Evolutionary conservation across 2,329 filamentous ascomycete species (phyloP).

Genomic region (Phoma herbarum): DNA sequence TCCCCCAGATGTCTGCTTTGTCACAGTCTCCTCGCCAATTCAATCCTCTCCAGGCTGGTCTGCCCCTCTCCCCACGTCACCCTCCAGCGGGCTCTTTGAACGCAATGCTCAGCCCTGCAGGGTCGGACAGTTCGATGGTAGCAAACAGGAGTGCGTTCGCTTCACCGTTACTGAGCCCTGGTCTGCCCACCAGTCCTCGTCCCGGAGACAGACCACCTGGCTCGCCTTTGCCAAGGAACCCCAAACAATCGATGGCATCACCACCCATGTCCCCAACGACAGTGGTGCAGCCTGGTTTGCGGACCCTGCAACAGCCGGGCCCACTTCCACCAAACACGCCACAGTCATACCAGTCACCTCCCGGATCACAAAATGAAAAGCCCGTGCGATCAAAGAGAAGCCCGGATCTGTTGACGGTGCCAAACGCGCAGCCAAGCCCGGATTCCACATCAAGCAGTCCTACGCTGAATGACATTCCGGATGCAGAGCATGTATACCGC

Average conservation of each 20-base stretch:
- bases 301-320: slow-evolving; percentile 76
- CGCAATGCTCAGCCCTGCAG: slow-evolving; percentile 61
- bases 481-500: slow-evolving; percentile 68
- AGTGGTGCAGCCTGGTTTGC: slow-evolving; percentile 70
- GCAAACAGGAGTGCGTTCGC: slow-evolving; percentile 53
- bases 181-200: slow-evolving; percentile 69
- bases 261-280: slow-evolving; percentile 73
- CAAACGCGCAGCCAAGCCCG: slow-evolving; percentile 46
- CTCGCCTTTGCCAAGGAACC: slow-evolving; percentile 66
- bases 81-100: slow-evolving; percentile 50
- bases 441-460: slow-evolving; percentile 43
- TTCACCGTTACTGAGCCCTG: slow-evolving; percentile 66
- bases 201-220: slow-evolving; percentile 67
- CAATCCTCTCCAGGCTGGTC: slow-evolving; percentile 42
- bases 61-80: slow-evolving; percentile 51
- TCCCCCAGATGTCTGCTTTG: slow-evolving; percentile 29
- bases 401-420: slow-evolving; percentile 41
- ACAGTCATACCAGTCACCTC: slow-evolving; percentile 67
- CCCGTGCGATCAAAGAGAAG: slow-evolving; percentile 42
- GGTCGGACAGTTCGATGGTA: slow-evolving; percentile 51
- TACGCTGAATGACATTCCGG: slow-evolving; percentile 42
- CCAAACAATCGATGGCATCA: slow-evolving; percentile 65
- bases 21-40: slow-evolving; percentile 44
- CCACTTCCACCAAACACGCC: slow-evolving; percentile 76
- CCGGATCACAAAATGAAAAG: slow-evolving; percentile 51